phyloP scores from a whole-genome alignment of 148 eudicot species.

The Cornus kousa region DNA sequence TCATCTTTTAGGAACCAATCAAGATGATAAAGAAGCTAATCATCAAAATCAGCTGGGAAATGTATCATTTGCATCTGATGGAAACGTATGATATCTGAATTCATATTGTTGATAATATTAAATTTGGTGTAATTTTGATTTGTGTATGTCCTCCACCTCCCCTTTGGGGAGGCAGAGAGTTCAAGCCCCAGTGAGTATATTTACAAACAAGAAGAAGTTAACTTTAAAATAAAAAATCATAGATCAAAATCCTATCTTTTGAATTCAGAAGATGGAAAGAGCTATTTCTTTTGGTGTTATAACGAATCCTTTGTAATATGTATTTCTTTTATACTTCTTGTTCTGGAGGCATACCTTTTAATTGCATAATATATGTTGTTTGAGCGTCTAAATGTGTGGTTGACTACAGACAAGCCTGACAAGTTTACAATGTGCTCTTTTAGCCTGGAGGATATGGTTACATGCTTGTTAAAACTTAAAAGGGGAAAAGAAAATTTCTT shows the following conservation, averaged over 20 bases:
- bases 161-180: too few species aligned
- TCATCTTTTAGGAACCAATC: constrained; percentile 32
- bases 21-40: constrained; percentile 20
- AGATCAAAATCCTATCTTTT: neutral
- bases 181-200: too few species aligned
- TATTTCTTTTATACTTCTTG: neutral
- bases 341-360: neutral
- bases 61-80: constrained; percentile 20
- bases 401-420: neutral
- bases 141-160: neutral
- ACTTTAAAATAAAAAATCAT: too few species aligned
- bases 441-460: too few species aligned
- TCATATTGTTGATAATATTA: neutral
- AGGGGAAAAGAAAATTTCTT: too few species aligned
- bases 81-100: constrained; percentile 36
- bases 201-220: too few species aligned
- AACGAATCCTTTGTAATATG: neutral
- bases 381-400: neutral
- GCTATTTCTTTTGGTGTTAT: neutral
- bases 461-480: too few species aligned
- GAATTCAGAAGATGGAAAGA: neutral
- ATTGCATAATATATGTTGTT: neutral
- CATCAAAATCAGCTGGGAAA: constrained; percentile 25
- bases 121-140: neutral
- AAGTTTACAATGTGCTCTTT: too few species aligned